Evolutionary conservation across 2,329 filamentous ascomycete species (phyloP).

Genomic region (Fusarium burgessii): DNA sequence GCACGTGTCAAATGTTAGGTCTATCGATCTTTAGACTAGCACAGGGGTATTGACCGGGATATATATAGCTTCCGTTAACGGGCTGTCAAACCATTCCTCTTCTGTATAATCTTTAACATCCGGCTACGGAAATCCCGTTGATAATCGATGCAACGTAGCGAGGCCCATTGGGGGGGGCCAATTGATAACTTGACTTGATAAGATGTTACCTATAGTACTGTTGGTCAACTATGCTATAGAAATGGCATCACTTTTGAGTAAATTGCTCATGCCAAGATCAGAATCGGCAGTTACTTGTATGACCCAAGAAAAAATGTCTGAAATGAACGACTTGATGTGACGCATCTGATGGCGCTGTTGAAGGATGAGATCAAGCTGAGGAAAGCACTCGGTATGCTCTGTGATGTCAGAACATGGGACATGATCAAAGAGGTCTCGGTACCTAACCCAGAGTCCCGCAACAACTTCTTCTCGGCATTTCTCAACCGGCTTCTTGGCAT

Average conservation of each 20-base stretch:
- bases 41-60: slow-evolving; percentile 1
- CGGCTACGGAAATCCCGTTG: neutral
- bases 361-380: neutral
- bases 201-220: neutral
- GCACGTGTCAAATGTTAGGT: slow-evolving; percentile 1
- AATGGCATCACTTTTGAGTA: neutral
- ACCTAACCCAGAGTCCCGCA: neutral
- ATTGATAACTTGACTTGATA: neutral
- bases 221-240: neutral
- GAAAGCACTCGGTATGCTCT: neutral
- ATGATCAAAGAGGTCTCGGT: neutral
- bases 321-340: neutral
- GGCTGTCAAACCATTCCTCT: neutral
- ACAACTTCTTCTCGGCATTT: neutral
- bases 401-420: neutral
- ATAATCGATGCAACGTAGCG: neutral
- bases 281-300: neutral
- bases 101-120: neutral
- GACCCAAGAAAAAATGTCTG: neutral
- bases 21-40: neutral
- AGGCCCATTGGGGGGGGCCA: neutral
- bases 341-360: too few species aligned
- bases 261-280: neutral
- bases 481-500: neutral
- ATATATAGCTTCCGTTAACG: neutral